Percentiles rank a stretch among this genome's conserved stretches.
Conservation (phyloP, 2,329 filamentous ascomycete species). For the Hymenoscyphus fraxineus region DNA sequence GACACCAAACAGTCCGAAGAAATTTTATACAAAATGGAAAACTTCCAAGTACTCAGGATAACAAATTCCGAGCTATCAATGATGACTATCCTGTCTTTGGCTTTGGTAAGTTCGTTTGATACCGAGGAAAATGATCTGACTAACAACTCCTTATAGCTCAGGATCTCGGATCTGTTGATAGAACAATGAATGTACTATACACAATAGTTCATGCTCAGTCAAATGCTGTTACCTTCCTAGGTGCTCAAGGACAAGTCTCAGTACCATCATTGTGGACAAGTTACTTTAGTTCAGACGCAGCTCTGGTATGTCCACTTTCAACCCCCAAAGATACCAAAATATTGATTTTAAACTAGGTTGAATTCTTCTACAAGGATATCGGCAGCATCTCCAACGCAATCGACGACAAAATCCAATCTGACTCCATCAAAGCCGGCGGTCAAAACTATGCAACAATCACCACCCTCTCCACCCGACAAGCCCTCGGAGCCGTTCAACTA, state of each 20-base stretch:
- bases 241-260: conserved; percentile 49
- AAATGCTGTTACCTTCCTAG: conserved; percentile 28
- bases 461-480: conserved; percentile 74
- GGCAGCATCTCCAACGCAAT: conserved; percentile 60
- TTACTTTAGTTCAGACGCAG: conserved; percentile 61
- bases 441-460: conserved; percentile 73
- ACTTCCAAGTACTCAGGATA: conserved; percentile 63
- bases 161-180: conserved; percentile 23
- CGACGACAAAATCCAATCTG: conserved; percentile 64
- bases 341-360: conserved; percentile 39
- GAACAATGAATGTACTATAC: conserved; percentile 23
- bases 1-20: conserved; percentile 59
- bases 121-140: not conserved
- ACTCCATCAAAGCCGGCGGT: conserved; percentile 64
- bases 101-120: conserved; percentile 41
- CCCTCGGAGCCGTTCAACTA: conserved; percentile 72
- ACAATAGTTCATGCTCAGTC: conserved; percentile 31
- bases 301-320: conserved; percentile 42
- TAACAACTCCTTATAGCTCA: conserved; percentile 19
- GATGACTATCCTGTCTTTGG: conserved; percentile 78
- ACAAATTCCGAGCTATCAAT: conserved; percentile 61
- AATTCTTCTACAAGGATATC: conserved; percentile 79
- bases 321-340: conserved; percentile 16
- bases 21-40: conserved; percentile 61
- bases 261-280: conserved; percentile 76